Percentiles rank a stretch among this genome's conserved stretches.
phyloP scores from a whole-genome alignment of 768 basidiomycete genomes.

The Glaciozyma martinii region DNA sequence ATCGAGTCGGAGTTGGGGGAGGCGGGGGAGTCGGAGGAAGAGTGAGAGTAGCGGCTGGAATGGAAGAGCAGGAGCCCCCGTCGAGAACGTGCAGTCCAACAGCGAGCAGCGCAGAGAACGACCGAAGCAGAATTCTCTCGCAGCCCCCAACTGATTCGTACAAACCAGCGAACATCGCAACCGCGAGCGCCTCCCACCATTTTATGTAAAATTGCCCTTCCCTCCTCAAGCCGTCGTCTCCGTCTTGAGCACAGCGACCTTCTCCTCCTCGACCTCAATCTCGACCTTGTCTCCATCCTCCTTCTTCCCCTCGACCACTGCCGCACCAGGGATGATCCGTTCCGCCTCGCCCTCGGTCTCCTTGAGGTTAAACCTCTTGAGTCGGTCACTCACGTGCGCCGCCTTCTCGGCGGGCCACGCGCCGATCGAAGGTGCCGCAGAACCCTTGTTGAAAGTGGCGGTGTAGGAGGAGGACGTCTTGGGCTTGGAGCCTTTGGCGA shows the following conservation, averaged over 20 bases:
- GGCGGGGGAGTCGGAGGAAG: too few relatives aligned
- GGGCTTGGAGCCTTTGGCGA: conserved; percentile 47
- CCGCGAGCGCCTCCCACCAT: too few relatives aligned
- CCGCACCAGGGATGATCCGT: conserved; percentile 25
- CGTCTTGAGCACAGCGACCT: neutral
- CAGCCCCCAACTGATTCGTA: too few relatives aligned
- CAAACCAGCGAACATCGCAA: too few relatives aligned
- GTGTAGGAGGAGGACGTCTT: conserved; percentile 10
- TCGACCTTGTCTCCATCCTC: conserved; percentile 8
- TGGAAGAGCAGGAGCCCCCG: too few relatives aligned
- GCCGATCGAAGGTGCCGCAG: conserved; percentile 3
- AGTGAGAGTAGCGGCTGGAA: too few relatives aligned
- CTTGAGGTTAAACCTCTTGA: conserved; percentile 19
- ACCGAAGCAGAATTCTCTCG: too few relatives aligned
- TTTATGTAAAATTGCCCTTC: too few relatives aligned
- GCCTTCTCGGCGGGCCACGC: conserved; percentile 22
- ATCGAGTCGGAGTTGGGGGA: too few relatives aligned
- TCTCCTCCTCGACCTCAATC: conserved; percentile 3
- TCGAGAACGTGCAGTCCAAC: too few relatives aligned
- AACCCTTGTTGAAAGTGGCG: conserved; percentile 16
- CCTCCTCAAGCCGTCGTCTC: neutral
- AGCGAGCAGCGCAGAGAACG: too few relatives aligned
- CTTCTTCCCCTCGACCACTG: neutral
- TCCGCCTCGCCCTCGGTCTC: conserved; percentile 1
- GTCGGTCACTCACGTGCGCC: conserved; percentile 24